Base-by-base conservation (phyloP, 192 early-diverging fungal genomes). In the Spinellus fusiger region DNA sequence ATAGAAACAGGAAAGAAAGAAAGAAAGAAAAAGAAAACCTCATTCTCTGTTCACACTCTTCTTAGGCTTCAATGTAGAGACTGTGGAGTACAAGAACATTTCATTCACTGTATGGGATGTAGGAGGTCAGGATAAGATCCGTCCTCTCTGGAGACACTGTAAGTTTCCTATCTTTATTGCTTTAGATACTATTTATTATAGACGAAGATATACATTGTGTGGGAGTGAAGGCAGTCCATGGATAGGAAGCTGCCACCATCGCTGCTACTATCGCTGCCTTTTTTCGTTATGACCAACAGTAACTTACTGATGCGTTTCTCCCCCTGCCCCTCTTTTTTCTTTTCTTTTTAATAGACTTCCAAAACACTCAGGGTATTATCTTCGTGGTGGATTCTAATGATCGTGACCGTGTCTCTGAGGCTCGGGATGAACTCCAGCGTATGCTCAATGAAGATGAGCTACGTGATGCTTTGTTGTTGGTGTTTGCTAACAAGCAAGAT, bases 401-500 rank as follows among this genome's bases (percentile, higher is more conserved):
- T 83, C 87, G 90, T 64, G 94, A 97, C 63, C 93, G 93, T 85
- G 80, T 96, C 56, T 80, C 70, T 60, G 93, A 97, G 79, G 94
- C 96, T 49, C 88, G 90, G 59, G 93, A 93, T 40, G 96, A 97
- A 80, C 82, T 98, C 49, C 87, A 91, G 67, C 89, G 91, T 60
- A 94, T 96, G 92, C 75, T 98, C 54, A 89, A 90, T 77, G 95
- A 96, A 78, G 91, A 94, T 73, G 94, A 96, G 77, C 87, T 98
- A 54, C 88, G 89, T 73, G 86, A 91, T 62, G 93, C 91, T 29
- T 77, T 88, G 58, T 78, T 98, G 48, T 73, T 98, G 46, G 91
- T 98, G 25, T 93, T 97, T 80, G 94, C 95, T 77, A 98, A 98
- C 87, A 98, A 98, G 84, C 96, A 98, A 75, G 96, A 98, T 86